These are phyloP conservation scores for Aspergillus leporis DNA, from an alignment of 495 filamentous ascomycete species.

Conservation along the genomic window DNA sequence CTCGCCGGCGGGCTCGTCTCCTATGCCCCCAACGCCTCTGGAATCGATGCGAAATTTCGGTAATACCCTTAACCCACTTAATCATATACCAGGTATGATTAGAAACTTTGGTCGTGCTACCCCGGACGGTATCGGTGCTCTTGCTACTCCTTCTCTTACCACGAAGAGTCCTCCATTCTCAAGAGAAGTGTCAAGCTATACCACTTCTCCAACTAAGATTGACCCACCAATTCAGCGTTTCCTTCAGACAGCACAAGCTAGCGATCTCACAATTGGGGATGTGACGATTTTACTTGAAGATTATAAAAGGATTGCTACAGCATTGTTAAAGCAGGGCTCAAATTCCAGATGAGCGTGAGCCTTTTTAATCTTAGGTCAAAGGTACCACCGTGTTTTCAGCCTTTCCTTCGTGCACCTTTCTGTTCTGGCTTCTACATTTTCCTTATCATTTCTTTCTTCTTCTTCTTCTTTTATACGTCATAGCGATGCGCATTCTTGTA, in stretches of 20 bases:
- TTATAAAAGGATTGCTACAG: conserved; percentile 75
- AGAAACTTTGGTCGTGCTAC: conserved; percentile 70
- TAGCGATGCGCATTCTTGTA: conserved; percentile 2
- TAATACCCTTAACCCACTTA: conserved; percentile 81
- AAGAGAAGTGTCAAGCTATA: conserved; percentile 20
- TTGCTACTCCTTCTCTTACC: conserved; percentile 33
- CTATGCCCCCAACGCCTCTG: conserved; percentile 55
- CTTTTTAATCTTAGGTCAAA: background rate
- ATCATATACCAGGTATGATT: conserved; percentile 71
- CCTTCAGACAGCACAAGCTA: conserved; percentile 73
- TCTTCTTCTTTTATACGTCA: conserved; percentile 2
- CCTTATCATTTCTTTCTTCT: background rate
- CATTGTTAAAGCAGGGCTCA: conserved; percentile 39
- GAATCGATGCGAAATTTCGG: conserved; percentile 84
- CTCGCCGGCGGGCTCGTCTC: conserved; percentile 24
- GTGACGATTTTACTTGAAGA: conserved; percentile 80
- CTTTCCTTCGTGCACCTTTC: background rate
- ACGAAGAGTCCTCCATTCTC: conserved; percentile 30
- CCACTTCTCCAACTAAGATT: conserved; percentile 46
- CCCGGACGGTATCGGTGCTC: conserved; percentile 29
- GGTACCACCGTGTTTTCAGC: background rate
- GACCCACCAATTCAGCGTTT: conserved; percentile 78
- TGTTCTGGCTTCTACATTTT: background rate
- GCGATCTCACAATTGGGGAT: conserved; percentile 79
- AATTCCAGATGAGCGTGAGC: conserved; percentile 7